Base-by-base conservation (phyloP, 306 rosid genomes). In the Ormosia semicastrata region DNA sequence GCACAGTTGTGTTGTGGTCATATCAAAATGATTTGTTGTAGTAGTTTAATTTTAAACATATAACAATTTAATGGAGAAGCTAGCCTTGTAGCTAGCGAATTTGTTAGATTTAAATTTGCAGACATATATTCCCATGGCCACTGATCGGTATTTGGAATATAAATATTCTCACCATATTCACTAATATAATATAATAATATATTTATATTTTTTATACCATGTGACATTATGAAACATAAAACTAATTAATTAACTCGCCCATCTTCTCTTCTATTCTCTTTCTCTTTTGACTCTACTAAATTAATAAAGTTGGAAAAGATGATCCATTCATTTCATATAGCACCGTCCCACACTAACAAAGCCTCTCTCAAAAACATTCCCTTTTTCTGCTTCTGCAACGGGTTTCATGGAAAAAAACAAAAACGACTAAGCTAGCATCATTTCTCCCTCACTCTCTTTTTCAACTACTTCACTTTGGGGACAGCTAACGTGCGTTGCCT, bases 301-400 rank as follows among this genome's bases (percentile, higher is more conserved):
- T 4, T 66, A 59, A 66, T 74, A 75, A 79, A 74, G 77, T 71
- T 53, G 63, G 60, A 58, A 80, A 74, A 84, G 73, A 69, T 73
- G 18, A 36, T 36, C 72, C 80, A 72, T 67, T 66, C 66, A 40
- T 43, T 30, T 36, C 1, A 15, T 3, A 9, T 36, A 15, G 58
- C 69, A 76, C 82, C 82, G 65, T 32, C 73, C 78, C 82, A 68
- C 82, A 69, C 71, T 54, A 53, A 52, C 71, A 59, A 36, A 57
- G 33, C 40, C 65, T 56, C 66, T 56, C 66, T 73, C 10, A 47
- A 80, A 82, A 66, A 57, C 85, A 80, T 80, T 75, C 82, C 85
- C 75, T 69, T 75, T 84, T 75, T n/a, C 79, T 58, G 12, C 32
- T 73, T 49, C 81, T 78, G 49, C 81, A 79, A 36, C 44, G 11